phyloP scores from a whole-genome alignment of 352 stramenopile species.

The Phytophthora sojae region DNA sequence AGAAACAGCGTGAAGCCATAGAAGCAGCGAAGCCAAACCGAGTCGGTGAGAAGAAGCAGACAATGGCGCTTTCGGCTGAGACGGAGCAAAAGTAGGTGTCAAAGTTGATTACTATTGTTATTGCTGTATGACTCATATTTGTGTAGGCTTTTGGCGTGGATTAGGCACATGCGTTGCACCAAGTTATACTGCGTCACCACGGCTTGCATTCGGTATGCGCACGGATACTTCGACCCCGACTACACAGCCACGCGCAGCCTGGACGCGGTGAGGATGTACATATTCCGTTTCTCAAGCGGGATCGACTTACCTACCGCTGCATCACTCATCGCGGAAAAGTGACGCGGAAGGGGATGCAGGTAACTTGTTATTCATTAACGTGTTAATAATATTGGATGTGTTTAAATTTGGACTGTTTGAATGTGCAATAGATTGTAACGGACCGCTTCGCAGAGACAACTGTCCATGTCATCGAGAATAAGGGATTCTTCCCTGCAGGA shows the following conservation, averaged over 20 bases:
- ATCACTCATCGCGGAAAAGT: not conserved
- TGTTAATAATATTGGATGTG: too few relatives aligned
- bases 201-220: not conserved
- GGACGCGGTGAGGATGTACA: not conserved
- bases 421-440: too few relatives aligned
- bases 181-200: not conserved
- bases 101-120: not conserved
- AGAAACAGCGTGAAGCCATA: not conserved
- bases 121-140: not conserved
- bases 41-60: not conserved
- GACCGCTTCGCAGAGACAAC: too few relatives aligned
- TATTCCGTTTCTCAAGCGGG: not conserved
- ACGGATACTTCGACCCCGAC: not conserved
- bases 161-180: not conserved
- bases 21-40: not conserved
- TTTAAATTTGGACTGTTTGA: too few relatives aligned
- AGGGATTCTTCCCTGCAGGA: too few relatives aligned
- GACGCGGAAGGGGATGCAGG: not conserved
- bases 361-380: not conserved
- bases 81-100: not conserved
- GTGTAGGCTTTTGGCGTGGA: not conserved
- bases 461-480: too few relatives aligned
- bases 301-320: not conserved
- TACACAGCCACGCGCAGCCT: not conserved
- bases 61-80: not conserved